phyloP scores from a whole-genome alignment of 169 alveolate genomes.

The Babesia caballi region DNA sequence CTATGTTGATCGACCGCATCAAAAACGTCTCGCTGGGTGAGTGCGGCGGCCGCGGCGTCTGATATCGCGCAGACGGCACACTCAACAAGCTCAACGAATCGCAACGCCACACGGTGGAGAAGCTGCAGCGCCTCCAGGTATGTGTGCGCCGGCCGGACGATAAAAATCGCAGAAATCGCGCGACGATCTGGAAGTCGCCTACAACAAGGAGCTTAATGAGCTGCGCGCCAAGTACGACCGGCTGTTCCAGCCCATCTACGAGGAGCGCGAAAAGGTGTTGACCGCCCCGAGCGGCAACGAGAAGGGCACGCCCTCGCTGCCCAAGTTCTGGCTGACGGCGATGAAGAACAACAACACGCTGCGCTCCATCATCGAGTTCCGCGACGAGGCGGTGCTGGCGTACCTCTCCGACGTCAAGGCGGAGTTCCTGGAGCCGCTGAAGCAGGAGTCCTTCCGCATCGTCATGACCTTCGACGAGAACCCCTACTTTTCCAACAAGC shows the following conservation, averaged over 20 bases:
- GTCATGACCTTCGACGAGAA: slow-evolving; percentile 72
- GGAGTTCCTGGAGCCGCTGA: slow-evolving; percentile 73
- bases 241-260: slow-evolving; percentile 74
- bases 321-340: slow-evolving; percentile 79
- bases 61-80: slow-evolving; percentile 37
- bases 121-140: slow-evolving; percentile 67
- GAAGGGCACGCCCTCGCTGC: slow-evolving; percentile 68
- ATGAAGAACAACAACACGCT: slow-evolving; percentile 75
- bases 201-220: slow-evolving; percentile 72
- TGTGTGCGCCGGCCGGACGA: neutral
- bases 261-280: slow-evolving; percentile 52
- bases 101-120: slow-evolving; percentile 67
- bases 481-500: slow-evolving; percentile 74
- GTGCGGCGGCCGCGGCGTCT: neutral
- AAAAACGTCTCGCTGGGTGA: slow-evolving; percentile 64
- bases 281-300: slow-evolving; percentile 58
- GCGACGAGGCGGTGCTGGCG: slow-evolving; percentile 76
- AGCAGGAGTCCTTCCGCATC: slow-evolving; percentile 76
- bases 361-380: slow-evolving; percentile 72
- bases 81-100: slow-evolving; percentile 71
- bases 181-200: slow-evolving; percentile 71
- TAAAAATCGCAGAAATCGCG: slow-evolving; percentile 62
- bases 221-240: slow-evolving; percentile 74
- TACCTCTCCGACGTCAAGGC: slow-evolving; percentile 74
- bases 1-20: slow-evolving; percentile 56